These are phyloP conservation scores for Syzygium syzygioides DNA, from an alignment of 441 rosid genomes.

Conservation along the genomic window DNA sequence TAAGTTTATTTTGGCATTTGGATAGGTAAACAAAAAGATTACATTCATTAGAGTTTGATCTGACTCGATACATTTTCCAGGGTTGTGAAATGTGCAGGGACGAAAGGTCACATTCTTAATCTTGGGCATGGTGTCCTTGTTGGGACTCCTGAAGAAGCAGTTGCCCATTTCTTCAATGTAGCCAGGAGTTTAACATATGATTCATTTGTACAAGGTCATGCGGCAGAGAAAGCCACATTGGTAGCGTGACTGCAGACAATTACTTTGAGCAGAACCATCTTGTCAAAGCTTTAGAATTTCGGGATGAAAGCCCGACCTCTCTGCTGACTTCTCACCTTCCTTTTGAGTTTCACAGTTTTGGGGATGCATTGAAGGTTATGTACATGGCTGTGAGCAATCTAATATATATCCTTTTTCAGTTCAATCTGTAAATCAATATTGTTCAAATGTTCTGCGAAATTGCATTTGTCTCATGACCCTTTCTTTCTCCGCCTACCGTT, in stretches of 20 bases:
- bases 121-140: slow-evolving; percentile 94
- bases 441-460: background rate
- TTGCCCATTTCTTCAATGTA: slow-evolving; percentile 85
- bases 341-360: background rate
- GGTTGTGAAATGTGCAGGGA: slow-evolving; percentile 79
- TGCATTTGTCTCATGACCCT: background rate
- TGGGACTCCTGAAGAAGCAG: slow-evolving; percentile 96
- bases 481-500: background rate
- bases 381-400: slow-evolving; percentile 18
- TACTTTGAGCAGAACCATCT: background rate
- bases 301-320: background rate
- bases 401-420: slow-evolving; percentile 2
- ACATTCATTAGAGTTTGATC: background rate
- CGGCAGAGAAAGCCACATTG: slow-evolving; percentile 40
- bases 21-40: background rate
- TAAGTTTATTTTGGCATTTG: background rate
- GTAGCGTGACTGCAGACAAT: slow-evolving; percentile 34
- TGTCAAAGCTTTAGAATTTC: slow-evolving; percentile 1
- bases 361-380: slow-evolving; percentile 18
- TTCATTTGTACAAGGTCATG: slow-evolving; percentile 29
- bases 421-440: slow-evolving; percentile 2
- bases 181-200: slow-evolving; percentile 54
- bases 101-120: slow-evolving; percentile 82
- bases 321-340: background rate
- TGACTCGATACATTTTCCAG: slow-evolving; percentile 29